Percentiles rank a stretch among this genome's conserved stretches.
phyloP scores from a whole-genome alignment of 176 grass and related monocot species.

The Alopecurus myosuroides region DNA sequence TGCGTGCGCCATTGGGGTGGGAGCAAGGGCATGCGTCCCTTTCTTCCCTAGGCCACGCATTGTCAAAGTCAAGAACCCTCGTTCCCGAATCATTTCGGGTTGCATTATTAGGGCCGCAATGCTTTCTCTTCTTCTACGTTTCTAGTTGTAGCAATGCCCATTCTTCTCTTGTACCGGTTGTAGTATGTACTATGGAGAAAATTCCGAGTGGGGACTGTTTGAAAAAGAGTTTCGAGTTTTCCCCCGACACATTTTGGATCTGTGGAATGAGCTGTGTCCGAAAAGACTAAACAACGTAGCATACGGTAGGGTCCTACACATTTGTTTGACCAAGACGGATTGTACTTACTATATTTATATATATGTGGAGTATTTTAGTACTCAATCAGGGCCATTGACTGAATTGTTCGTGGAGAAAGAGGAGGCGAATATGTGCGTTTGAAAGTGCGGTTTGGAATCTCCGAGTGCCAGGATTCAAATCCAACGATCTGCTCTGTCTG shows the following conservation, averaged over 20 bases:
- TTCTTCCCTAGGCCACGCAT: background rate
- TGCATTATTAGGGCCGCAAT: background rate
- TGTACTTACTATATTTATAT: background rate
- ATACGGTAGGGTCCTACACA: background rate
- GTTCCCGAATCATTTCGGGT: background rate
- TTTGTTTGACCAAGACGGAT: conserved; percentile 15
- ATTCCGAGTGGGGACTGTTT: background rate
- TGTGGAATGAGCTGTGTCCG: background rate
- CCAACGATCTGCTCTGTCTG: conserved; percentile 19
- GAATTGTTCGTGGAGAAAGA: conserved; percentile 4
- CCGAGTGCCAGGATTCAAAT: conserved; percentile 5
- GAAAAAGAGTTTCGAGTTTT: background rate
- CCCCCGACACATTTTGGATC: background rate
- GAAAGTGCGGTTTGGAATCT: conserved; percentile 5
- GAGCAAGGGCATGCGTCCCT: conserved; percentile 23
- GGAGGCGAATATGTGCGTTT: conserved; percentile 7
- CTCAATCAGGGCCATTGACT: conserved; percentile 8
- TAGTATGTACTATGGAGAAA: background rate
- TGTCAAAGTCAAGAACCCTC: conserved; percentile 16
- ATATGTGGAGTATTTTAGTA: background rate
- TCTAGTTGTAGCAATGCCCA: background rate
- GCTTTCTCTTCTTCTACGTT: background rate
- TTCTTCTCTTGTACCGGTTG: background rate
- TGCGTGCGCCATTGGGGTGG: background rate
- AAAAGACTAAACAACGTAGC: background rate